Base-by-base conservation (phyloP, 495 filamentous ascomycete genomes). In the Aspergillus nidulans region DNA sequence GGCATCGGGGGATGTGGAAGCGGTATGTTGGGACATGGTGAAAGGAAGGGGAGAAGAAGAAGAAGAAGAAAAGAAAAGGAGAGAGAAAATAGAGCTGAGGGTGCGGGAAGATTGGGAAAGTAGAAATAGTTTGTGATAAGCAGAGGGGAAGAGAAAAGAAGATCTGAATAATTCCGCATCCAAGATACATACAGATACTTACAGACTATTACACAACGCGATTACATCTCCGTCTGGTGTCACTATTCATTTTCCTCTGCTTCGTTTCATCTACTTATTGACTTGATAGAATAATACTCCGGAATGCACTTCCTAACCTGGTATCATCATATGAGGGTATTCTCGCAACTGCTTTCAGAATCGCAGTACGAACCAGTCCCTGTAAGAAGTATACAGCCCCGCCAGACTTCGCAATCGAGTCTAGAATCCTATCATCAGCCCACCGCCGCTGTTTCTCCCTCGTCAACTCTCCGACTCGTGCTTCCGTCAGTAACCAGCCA, bases 11-110 rank as follows among this genome's bases (percentile, higher is more conserved):
- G 56, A 52, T 39, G 64, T 52, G 34, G 57, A 50, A 15, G 67
- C 55, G 54, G 61, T 55, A 38, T 58, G 71, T 74, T 76, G 77
- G 81, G 85, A 85, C 81, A 78, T 85, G 78, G 55, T 75, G 79
- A 76, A 62, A 46, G 52, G 54, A 59, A 57, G 45, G 49, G 56
- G 60, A 66, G 58, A 55, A 73, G 56, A 61, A 61, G 55, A 61
- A 59, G 61, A 61, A 65, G 57, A 57, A 58, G 65, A 59, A 63
- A 51, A 42, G 56, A 63, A 51, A 42, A 56, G 52, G 62, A 49
- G 55, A 53, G 61, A 56, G 45, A 39, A 53, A 63, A 47, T 60
- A 60, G 54, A 67, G 57, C 60, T 56, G 55, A 61, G 60, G 60
- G 61, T n/a, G 57, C 57, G 57, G 53, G 46, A 59, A 61, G 65